Base-by-base conservation (phyloP, 805 yeast genomes). In the Saccharomycopsis sp. region DNA sequence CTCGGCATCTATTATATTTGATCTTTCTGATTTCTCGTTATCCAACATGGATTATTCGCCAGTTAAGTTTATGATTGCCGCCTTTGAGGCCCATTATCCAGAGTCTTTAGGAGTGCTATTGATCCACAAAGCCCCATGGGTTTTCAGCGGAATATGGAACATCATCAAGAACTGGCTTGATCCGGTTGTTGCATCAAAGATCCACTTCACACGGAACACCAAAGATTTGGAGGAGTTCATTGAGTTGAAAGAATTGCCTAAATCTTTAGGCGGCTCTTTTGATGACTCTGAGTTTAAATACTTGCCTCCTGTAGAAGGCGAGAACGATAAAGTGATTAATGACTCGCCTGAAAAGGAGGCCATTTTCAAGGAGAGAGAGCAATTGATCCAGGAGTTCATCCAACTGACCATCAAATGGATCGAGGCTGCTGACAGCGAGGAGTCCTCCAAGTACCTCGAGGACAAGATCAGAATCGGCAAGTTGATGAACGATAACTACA, bases 111-210 rank as follows among this genome's bases (percentile, higher is more conserved):
- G 97, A 17, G 82, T 81, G 58, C 75, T 94, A 56, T 80, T 90
- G 64, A 87, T 94, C 61, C 96, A 90, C 74, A 87, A 88, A 66
- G 97, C 99, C 0, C 99, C 99, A 25, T 91, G 97, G 98, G 83
- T 94, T 57, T 94, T 94, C 75, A 83, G 88, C 55, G 93, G 97
- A 23, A 89, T 93, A 60, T 94, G 99, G 98, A 87, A 85, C 65
- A 82, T 93, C 65, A 84, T 94, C 66, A 90, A 89, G 71, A 85
- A 86, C 66, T 93, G 97, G 98, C 77, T 93, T 58, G 98, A 94
- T 69, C 98, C 98, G 2, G 97, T 89, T 23, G 97, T 93, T 57
- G 96, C 97, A 0, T 79, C 93, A 24, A 93, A 93, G 72, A 89
- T 94, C 66, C 81, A 82, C 51, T 94, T 93, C 73, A 88, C 97